phyloP scores from a whole-genome alignment of 345 rosid species.

The Gossypium rotundifolium region DNA sequence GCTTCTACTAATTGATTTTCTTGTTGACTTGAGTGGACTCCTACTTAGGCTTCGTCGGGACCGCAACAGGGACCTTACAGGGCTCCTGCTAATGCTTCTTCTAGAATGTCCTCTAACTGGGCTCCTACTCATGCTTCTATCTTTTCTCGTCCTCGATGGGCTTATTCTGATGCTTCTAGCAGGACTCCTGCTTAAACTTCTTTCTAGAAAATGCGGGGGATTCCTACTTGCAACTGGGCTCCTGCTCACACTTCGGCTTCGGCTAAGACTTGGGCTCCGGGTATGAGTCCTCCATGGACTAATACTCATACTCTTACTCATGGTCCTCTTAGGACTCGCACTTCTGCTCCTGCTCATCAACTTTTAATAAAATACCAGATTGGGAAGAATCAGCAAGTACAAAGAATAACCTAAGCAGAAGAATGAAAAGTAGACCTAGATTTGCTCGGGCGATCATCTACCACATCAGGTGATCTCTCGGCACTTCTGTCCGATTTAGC shows the following conservation, averaged over 20 bases:
- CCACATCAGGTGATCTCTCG: constrained; percentile 72
- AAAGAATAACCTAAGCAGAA: constrained; percentile 37
- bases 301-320: constrained; percentile 74
- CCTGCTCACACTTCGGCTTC: constrained; percentile 34
- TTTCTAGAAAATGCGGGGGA: constrained; percentile 21
- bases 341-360: constrained; percentile 88
- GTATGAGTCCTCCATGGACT: constrained; percentile 66
- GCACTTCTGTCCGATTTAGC: constrained; percentile 49
- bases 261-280: constrained; percentile 65
- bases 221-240: constrained; percentile 31
- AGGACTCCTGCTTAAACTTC: constrained; percentile 39
- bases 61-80: constrained; percentile 7
- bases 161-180: constrained; percentile 47
- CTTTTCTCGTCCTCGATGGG: constrained; percentile 33
- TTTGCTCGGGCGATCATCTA: constrained; percentile 75
- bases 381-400: constrained; percentile 33
- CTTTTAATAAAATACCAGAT: constrained; percentile 42
- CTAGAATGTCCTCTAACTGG: constrained; percentile 23
- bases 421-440: constrained; percentile 65
- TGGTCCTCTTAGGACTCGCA: constrained; percentile 72
- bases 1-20: constrained; percentile 35
- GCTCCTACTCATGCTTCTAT: constrained; percentile 26
- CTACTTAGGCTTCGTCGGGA: constrained; percentile 45
- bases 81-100: constrained; percentile 29
- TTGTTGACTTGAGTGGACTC: constrained; percentile 29